A percentile compares a stretch with the other conserved stretches of the same genome.
phyloP scores from a whole-genome alignment of 495 filamentous ascomycete species.

The Penicillium manginii region DNA sequence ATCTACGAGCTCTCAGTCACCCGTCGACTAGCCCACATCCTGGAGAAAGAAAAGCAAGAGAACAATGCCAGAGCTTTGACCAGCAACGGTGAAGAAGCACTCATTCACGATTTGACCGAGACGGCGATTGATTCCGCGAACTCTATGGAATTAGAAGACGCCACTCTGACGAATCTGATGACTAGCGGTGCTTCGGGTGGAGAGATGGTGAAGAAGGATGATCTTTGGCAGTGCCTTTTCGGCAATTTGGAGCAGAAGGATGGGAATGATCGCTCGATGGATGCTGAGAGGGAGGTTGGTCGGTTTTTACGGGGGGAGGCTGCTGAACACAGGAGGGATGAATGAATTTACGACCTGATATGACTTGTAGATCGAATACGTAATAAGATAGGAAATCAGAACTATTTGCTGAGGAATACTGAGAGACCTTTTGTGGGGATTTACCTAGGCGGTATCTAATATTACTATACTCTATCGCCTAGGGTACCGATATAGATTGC shows the following conservation, averaged over 20 bases:
- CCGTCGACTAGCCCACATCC: conserved; percentile 76
- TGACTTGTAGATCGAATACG: background rate
- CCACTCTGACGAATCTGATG: conserved; percentile 67
- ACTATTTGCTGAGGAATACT: too few species aligned
- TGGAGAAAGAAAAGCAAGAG: conserved; percentile 42
- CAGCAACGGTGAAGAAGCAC: conserved; percentile 29
- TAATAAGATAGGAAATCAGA: too few species aligned
- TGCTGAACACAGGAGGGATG: conserved; percentile 43
- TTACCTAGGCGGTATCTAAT: too few species aligned
- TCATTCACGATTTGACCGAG: conserved; percentile 48
- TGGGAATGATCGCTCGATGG: conserved; percentile 17
- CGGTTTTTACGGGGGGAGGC: conserved; percentile 53
- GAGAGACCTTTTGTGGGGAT: too few species aligned
- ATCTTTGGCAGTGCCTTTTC: conserved; percentile 92
- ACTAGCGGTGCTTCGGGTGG: conserved; percentile 71
- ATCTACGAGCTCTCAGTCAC: conserved; percentile 85
- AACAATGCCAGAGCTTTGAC: conserved; percentile 22
- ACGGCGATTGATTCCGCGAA: conserved; percentile 78
- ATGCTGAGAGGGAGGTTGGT: conserved; percentile 45
- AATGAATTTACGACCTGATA: conserved; percentile 11
- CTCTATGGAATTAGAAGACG: conserved; percentile 76
- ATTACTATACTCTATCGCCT: too few species aligned
- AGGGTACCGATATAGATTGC: too few species aligned
- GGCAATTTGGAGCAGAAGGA: conserved; percentile 43
- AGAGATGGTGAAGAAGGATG: conserved; percentile 76